phyloP scores from a whole-genome alignment of 1,139 yeast species.

The Debaryomyces nepalensis region DNA sequence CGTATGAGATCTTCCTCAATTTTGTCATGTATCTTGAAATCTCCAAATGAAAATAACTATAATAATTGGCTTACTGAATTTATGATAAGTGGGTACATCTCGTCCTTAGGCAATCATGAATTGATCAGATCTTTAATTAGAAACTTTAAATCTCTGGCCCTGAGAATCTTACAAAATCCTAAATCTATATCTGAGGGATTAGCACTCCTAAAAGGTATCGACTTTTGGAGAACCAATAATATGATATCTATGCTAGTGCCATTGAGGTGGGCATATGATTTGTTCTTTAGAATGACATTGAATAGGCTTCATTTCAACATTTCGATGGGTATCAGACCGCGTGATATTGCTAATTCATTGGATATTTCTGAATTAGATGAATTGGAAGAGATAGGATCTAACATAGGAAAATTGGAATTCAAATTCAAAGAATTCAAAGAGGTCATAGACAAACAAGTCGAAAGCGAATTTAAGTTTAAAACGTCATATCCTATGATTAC shows the following conservation, averaged over 20 bases:
- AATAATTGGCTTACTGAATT: constrained; percentile 38
- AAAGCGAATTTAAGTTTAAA: constrained; percentile 12
- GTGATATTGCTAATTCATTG: constrained; percentile 43
- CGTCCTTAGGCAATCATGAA: constrained; percentile 46
- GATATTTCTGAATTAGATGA: constrained; percentile 27
- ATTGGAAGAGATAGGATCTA: constrained; percentile 31
- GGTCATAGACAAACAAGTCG: constrained; percentile 5
- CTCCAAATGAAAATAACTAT: constrained; percentile 17
- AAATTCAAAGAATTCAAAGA: constrained; percentile 14
- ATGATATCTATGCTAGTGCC: constrained; percentile 44
- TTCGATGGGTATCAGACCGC: constrained; percentile 35
- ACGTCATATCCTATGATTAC: constrained; percentile 15
- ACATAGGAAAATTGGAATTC: constrained; percentile 19
- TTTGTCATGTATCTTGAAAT: constrained; percentile 31
- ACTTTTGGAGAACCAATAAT: constrained; percentile 36
- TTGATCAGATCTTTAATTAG: constrained; percentile 21
- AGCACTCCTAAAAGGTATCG: constrained; percentile 27
- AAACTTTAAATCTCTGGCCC: constrained; percentile 17
- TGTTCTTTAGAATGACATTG: constrained; percentile 44
- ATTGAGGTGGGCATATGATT: constrained; percentile 41
- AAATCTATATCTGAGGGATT: constrained; percentile 6
- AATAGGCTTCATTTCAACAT: constrained; percentile 50
- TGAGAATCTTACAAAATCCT: constrained; percentile 10
- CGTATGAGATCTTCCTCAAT: constrained; percentile 46
- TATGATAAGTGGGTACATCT: constrained; percentile 42